A percentile compares a stretch with the other conserved stretches of the same genome.
Conservation (phyloP, 768 basidiomycete species). For the Lepiota brunneoincarnata region DNA sequence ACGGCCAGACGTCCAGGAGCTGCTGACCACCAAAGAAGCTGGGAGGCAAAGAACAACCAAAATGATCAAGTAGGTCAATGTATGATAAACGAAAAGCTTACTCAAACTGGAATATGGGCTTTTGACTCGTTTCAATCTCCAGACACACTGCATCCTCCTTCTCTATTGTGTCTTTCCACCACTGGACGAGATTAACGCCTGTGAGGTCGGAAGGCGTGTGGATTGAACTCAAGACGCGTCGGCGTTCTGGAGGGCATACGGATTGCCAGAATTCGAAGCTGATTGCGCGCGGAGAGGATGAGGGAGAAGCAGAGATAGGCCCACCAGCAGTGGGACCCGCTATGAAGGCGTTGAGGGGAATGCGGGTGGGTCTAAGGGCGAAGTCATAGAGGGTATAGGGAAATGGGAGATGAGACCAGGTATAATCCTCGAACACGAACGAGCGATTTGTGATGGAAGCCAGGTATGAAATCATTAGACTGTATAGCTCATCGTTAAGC, state of each 20-base stretch:
- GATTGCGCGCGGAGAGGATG: slow-evolving; percentile 29
- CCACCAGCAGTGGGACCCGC: slow-evolving; percentile 56
- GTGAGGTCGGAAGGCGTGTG: slow-evolving; percentile 30
- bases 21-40: slow-evolving; percentile 50
- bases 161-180: slow-evolving; percentile 45
- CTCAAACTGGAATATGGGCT: slow-evolving; percentile 46
- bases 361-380: slow-evolving; percentile 44
- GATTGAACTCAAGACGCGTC: slow-evolving; percentile 28
- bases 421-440: slow-evolving; percentile 63
- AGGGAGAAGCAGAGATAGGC: slow-evolving; percentile 2
- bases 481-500: slow-evolving; percentile 16
- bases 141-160: slow-evolving; percentile 19
- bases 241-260: slow-evolving; percentile 37
- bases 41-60: neutral
- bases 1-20: slow-evolving; percentile 30
- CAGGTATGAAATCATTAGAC: slow-evolving; percentile 49
- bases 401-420: slow-evolving; percentile 53
- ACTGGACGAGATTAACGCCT: slow-evolving; percentile 38
- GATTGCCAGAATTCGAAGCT: slow-evolving; percentile 46
- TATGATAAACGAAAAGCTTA: slow-evolving; percentile 24
- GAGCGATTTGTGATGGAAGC: slow-evolving; percentile 48
- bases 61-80: neutral
- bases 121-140: slow-evolving; percentile 11
- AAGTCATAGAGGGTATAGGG: slow-evolving; percentile 56
- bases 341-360: slow-evolving; percentile 60